These are phyloP conservation scores for Medicago ruthenica DNA, from an alignment of 306 rosid species.

Conservation along the genomic window DNA sequence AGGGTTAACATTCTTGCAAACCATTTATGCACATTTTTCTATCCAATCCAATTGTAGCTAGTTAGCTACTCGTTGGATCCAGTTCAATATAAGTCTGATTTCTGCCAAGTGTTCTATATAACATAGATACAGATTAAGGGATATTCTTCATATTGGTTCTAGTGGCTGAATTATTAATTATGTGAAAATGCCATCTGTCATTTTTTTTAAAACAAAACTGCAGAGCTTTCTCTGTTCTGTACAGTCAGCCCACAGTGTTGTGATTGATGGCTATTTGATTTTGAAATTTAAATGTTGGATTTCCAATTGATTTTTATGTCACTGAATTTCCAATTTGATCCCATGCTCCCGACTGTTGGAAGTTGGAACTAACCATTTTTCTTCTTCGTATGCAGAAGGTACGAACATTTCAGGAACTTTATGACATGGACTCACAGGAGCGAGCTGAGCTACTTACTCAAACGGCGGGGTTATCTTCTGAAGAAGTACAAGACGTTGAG, in stretches of 20 bases:
- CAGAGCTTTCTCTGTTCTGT: conserved; percentile 16
- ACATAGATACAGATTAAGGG: conserved; percentile 10
- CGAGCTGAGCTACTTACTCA: conserved; percentile 85
- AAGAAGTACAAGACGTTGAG: conserved; percentile 86
- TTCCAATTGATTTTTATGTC: not conserved
- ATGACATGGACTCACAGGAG: conserved; percentile 74
- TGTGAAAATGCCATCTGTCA: conserved; percentile 6
- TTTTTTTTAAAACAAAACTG: conserved; percentile 4
- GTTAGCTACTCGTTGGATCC: conserved; percentile 18
- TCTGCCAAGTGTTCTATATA: conserved; percentile 29
- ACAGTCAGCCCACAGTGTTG: conserved; percentile 7
- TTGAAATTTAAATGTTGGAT: conserved; percentile 25
- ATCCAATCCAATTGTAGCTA: conserved; percentile 19
- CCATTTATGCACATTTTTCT: conserved; percentile 19
- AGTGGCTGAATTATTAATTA: conserved; percentile 25
- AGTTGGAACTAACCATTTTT: conserved; percentile 36
- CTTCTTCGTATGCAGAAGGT: conserved; percentile 68
- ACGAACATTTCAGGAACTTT: conserved; percentile 90
- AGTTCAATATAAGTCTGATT: conserved; percentile 28
- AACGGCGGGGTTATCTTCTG: conserved; percentile 73
- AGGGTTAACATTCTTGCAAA: conserved; percentile 5
- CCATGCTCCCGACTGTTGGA: conserved; percentile 14
- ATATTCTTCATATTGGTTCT: conserved; percentile 36
- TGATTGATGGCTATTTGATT: conserved; percentile 11
- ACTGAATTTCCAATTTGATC: conserved; percentile 28